Base-by-base conservation (phyloP, 345 rosid genomes). In the Aegle marmelos region DNA sequence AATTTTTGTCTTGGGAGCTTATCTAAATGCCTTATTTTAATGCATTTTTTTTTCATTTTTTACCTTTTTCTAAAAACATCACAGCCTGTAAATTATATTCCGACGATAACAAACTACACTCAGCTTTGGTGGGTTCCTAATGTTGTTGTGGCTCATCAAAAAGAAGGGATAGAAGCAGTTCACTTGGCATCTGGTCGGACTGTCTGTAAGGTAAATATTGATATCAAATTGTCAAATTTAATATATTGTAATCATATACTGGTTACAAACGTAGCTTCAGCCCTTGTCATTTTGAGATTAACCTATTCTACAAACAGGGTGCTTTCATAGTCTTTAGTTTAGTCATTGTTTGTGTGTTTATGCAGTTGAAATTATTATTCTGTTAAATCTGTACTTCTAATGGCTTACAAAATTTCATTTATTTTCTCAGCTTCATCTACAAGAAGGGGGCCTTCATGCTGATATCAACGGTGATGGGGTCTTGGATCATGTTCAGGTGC, bases 391-490 rank as follows among this genome's bases (percentile, higher is more conserved):
- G 24, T 67, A 30, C 9, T 76, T 33, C 22, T 34, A 57, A 72
- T 65, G 25, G 19, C 39, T 68, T 75, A 71, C 58, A 74, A 73
- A 66, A 73, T 72, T 65, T 67, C 13, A 36, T 79, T 82, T 75
- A 72, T 79, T 75, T 84, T 64, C 39, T 75, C 86, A 94, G 99
- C 98, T 97, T 86, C 95, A 92, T 87, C 92, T 97, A 73, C 98
- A 75, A 84, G 99, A 94, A 90, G 99, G 99, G 59, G 98, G 99
- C 70, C 97, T 97, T 84, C 99, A 97, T 87, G 99, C 98, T 50
- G 99, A 97, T 87, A 90, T 97, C 74, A 94, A 97, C 69, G 99
- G 99, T 71, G 99, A 97, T 79, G 99, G 99, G 71, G 98, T 97
- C 79, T 94, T 97, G 31, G 99, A 97, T 86, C 98, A 97, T 89